Conservation (phyloP, 352 stramenopile species). For the Pythium monospermum region DNA sequence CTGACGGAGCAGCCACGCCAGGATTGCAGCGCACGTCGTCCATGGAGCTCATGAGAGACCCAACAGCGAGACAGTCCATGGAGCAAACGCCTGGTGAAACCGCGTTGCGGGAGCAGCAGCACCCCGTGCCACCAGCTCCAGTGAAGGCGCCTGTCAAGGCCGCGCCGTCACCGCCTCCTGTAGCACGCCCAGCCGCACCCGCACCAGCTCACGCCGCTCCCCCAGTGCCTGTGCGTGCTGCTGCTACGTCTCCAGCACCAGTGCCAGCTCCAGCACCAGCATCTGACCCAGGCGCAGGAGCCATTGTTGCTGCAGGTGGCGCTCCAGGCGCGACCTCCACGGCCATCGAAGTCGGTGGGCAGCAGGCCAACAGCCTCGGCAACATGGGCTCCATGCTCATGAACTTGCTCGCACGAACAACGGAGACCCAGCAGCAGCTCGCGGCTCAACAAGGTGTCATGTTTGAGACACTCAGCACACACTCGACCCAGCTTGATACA, state of each 20-base stretch:
- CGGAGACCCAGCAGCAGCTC: constrained; percentile 83
- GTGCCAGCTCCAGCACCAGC: constrained; percentile 15
- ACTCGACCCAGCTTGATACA: constrained; percentile 75
- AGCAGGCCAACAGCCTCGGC: constrained; percentile 55
- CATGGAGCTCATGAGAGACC: constrained; percentile 21
- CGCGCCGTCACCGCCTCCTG: not conserved
- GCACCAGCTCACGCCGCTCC: not conserved
- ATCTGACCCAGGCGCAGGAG: constrained; percentile 19
- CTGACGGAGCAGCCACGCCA: too few relatives aligned
- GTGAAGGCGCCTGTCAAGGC: constrained; percentile 30
- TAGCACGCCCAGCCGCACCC: constrained; percentile 14
- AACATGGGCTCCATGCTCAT: constrained; percentile 89
- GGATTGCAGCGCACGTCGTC: constrained; percentile 28
- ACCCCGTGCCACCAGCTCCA: constrained; percentile 15
- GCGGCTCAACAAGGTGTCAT: constrained; percentile 81
- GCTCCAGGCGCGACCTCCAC: constrained; percentile 39
- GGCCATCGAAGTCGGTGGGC: constrained; percentile 56
- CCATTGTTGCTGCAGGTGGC: constrained; percentile 40
- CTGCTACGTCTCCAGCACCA: constrained; percentile 3
- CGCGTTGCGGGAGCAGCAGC: constrained; percentile 41
- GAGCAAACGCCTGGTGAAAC: constrained; percentile 59
- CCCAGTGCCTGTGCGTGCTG: not conserved
- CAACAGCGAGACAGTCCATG: constrained; percentile 20
- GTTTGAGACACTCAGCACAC: constrained; percentile 82
- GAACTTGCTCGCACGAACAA: constrained; percentile 79